These are phyloP conservation scores for Syncephalastrum racemosum DNA, from an alignment of 371 early-diverging fungal genomes.

Conservation along the genomic window DNA sequence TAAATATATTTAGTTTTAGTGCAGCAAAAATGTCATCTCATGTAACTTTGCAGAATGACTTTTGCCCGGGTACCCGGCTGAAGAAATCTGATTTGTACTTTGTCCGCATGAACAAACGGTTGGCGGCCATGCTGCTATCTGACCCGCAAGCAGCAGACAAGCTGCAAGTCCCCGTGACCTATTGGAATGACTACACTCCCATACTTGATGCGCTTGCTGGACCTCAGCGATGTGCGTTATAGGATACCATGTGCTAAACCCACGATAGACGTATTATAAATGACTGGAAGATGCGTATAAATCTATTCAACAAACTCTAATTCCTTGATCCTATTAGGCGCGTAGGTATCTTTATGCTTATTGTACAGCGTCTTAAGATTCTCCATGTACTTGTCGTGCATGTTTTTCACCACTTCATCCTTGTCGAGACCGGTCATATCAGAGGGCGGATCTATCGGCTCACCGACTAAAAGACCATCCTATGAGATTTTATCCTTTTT, in stretches of 20 bases:
- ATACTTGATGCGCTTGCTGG: slow-evolving; percentile 11
- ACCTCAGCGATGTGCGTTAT: not conserved
- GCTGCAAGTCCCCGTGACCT: slow-evolving; percentile 19
- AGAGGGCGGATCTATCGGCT: slow-evolving; percentile 56
- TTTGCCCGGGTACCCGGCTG: slow-evolving; percentile 42
- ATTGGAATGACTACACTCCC: slow-evolving; percentile 22
- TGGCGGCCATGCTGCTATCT: slow-evolving; percentile 12
- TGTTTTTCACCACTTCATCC: slow-evolving; percentile 50
- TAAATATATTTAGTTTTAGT: slow-evolving; percentile 6
- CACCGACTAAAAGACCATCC: slow-evolving; percentile 48
- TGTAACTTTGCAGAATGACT: slow-evolving; percentile 32
- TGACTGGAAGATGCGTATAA: not conserved
- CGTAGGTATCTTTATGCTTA: slow-evolving; percentile 68
- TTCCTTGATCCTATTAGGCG: slow-evolving; percentile 49
- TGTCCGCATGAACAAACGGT: slow-evolving; percentile 18
- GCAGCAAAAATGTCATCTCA: not conserved
- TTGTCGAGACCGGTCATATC: slow-evolving; percentile 31
- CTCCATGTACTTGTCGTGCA: slow-evolving; percentile 61
- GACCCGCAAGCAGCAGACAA: slow-evolving; percentile 10
- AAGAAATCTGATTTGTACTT: slow-evolving; percentile 24
- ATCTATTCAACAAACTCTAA: slow-evolving; percentile 50
- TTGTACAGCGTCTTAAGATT: slow-evolving; percentile 60
- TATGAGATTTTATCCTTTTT: not conserved
- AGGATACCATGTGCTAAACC: slow-evolving; percentile 1
- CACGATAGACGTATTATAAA: not conserved